Evolutionary conservation across 108 stramenopile genomes (phyloP).

Genomic region (Chaetoceros muelleri): DNA sequence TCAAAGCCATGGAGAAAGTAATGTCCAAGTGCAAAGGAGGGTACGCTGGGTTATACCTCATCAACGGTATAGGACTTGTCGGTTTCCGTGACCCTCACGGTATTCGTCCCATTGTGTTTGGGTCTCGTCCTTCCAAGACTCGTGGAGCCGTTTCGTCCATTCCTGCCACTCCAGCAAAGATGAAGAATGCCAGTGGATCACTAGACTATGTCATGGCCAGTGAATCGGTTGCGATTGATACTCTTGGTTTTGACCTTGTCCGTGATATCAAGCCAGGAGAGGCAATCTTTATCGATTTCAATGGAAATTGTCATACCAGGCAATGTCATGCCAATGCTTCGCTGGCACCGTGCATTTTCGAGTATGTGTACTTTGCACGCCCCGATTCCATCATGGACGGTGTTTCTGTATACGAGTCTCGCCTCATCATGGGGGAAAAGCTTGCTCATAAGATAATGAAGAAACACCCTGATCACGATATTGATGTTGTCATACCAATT

Average conservation of each 20-base stretch:
- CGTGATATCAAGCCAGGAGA: conserved; percentile 93
- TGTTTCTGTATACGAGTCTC: conserved; percentile 91
- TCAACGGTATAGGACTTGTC: conserved; percentile 92
- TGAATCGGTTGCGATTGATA: conserved; percentile 97
- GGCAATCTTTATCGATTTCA: conserved; percentile 82
- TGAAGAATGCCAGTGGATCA: conserved; percentile 10
- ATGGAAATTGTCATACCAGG: conserved; percentile 64
- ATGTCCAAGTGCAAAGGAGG: conserved; percentile 88
- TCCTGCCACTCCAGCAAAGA: conserved; percentile 5
- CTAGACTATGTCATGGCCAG: conserved; percentile 85
- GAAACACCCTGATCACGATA: conserved; percentile 83
- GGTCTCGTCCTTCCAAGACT: conserved; percentile 36
- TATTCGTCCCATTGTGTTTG: conserved; percentile 94
- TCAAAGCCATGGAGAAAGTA: conserved; percentile 59
- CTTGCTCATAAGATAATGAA: conserved; percentile 81
- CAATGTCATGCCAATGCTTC: conserved; percentile 29
- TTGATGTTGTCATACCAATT: conserved; percentile 98
- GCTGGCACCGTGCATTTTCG: conserved; percentile 93
- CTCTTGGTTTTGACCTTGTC: conserved; percentile 85
- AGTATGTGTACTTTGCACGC: conserved; percentile 99
- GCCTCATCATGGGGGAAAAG: conserved; percentile 96
- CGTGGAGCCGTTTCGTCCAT: conserved; percentile 10
- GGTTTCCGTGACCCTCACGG: conserved; percentile 96
- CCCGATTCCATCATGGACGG: conserved; percentile 99
- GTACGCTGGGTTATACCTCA: conserved; percentile 88